Evolutionary conservation across 192 early-diverging fungal species (phyloP), one percentile per base, ranked within the genome.

Genomic region (Gorgonomyces haynaldii): DNA sequence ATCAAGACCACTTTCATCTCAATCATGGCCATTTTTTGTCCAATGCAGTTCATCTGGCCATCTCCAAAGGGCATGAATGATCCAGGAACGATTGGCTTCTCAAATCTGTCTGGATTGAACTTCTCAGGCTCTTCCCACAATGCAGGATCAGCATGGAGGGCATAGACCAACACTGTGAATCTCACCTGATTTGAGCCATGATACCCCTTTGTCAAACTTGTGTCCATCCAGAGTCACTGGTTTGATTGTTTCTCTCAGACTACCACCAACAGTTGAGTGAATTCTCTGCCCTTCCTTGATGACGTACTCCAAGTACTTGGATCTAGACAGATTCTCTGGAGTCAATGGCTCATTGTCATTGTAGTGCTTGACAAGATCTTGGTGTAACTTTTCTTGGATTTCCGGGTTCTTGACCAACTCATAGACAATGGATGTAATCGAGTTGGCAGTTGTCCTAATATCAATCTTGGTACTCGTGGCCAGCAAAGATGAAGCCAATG

Each of bases 11-110:
- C 44, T 27, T 39, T 47, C 21, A 28, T 48, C 41, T 71, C 69
- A 48, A 65, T 61, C 35, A 69, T 43, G 13, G 69, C 69, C 57
- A 71, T 61, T 37, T 71, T 71, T 43, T 65, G 61, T 7, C 69
- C 70, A 27, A 72, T 64, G 29, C 64, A 64, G 29, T 43, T 55
- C 13, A 31, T 17, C 26, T 42, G 53, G 2, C 67, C 67, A 21
- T 64, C 58, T 1, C 52, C 61, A 60, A 72, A 72, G 6, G 70
- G 65, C 4, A 69, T 19, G 37, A 57, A 72, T n/a, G 45, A 37
- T 6, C 67, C 58, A 22, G 61, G 50, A 10, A 38, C 50, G 4
- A 52, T 28, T 3, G 28, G 38, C 13, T 39, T 26, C 12, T 45
- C 26, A 58, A 57, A 72, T 21, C 70, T 19, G 21, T 63, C 60